Percentiles rank a stretch among this genome's conserved stretches.
Conservation (phyloP, 169 alveolate species). For the Eimeria tenella region DNA sequence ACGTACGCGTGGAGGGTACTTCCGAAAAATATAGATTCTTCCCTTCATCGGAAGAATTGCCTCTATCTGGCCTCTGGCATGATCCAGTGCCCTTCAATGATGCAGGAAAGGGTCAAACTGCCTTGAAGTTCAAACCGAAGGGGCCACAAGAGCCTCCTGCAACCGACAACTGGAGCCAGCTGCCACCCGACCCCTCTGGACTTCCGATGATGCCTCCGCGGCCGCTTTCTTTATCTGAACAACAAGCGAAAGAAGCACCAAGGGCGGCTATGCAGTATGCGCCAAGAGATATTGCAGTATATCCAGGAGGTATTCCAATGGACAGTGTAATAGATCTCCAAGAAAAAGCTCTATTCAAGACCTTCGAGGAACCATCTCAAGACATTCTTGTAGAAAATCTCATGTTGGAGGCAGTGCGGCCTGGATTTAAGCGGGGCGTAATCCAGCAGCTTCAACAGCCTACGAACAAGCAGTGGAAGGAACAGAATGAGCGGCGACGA, state of each 20-base stretch:
- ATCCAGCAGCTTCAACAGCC: slow-evolving; percentile 70
- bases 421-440: slow-evolving; percentile 57
- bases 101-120: slow-evolving; percentile 66
- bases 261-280: slow-evolving; percentile 59
- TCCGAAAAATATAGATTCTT: slow-evolving; percentile 37
- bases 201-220: slow-evolving; percentile 62
- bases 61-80: slow-evolving; percentile 71
- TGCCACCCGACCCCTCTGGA: slow-evolving; percentile 63
- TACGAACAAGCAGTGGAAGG: slow-evolving; percentile 46
- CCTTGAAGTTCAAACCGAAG: slow-evolving; percentile 15
- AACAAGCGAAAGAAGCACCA: slow-evolving; percentile 33
- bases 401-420: slow-evolving; percentile 63
- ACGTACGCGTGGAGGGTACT: slow-evolving; percentile 60
- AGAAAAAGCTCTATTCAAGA: slow-evolving; percentile 30
- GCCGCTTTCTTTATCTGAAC: slow-evolving; percentile 36
- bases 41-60: slow-evolving; percentile 54
- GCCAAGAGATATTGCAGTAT: slow-evolving; percentile 19
- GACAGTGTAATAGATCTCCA: slow-evolving; percentile 50
- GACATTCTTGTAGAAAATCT: slow-evolving; percentile 66
- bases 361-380: slow-evolving; percentile 6
- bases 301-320: slow-evolving; percentile 57
- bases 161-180: neutral
- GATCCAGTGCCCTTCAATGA: slow-evolving; percentile 47
- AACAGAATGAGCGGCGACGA: neutral
- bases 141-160: neutral